These are phyloP conservation scores for Melocanna baccifera DNA, from an alignment of 176 grass and related monocot genomes.

Conservation along the genomic window DNA sequence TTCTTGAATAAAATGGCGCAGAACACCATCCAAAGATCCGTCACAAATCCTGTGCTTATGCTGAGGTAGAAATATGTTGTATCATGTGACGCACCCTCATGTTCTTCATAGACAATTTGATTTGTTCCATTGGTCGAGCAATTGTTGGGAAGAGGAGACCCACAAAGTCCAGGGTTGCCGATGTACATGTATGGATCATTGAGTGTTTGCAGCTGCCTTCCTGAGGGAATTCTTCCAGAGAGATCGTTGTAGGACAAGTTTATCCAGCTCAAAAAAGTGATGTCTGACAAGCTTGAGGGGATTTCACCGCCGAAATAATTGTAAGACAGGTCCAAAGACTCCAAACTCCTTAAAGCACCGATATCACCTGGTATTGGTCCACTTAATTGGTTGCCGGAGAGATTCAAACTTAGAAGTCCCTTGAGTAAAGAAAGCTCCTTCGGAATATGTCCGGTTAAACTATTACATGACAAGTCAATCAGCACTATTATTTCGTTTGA, in stretches of 20 bases:
- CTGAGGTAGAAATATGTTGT: neutral
- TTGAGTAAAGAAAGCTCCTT: neutral
- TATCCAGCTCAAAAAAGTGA: conserved; percentile 1
- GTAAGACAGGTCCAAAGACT: conserved; percentile 9
- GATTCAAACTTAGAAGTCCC: conserved; percentile 14
- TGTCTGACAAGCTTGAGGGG: neutral
- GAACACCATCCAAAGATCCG: neutral
- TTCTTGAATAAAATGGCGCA: neutral
- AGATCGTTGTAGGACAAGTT: conserved; percentile 38
- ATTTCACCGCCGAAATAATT: neutral
- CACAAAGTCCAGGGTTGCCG: conserved; percentile 9
- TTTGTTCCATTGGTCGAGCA: neutral
- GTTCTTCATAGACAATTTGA: neutral
- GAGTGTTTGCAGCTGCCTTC: conserved; percentile 27
- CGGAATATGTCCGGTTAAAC: neutral
- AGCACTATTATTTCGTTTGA: neutral
- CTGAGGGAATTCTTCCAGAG: conserved; percentile 33
- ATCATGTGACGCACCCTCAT: neutral
- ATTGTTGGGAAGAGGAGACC: neutral
- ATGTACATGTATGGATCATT: neutral
- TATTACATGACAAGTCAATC: conserved; percentile 19
- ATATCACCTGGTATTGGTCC: conserved; percentile 6
- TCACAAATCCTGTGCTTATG: neutral
- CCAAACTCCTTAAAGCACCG: neutral
- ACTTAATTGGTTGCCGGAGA: neutral